phyloP scores from a whole-genome alignment of 2,329 filamentous ascomycete species.

The Karstenula rhodostoma region DNA sequence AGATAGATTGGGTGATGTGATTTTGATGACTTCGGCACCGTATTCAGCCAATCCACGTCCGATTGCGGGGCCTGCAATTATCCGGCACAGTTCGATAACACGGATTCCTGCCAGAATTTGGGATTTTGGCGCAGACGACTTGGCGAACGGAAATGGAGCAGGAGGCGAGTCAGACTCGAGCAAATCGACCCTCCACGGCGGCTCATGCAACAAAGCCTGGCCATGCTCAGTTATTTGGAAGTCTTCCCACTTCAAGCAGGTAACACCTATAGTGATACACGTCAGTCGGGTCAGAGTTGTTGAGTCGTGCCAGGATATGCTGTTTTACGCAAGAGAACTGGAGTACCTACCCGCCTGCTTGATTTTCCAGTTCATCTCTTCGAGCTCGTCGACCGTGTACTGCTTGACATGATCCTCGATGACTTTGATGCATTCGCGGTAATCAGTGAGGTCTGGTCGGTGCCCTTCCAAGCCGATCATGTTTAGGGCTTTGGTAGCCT shows the following conservation, averaged over 20 bases:
- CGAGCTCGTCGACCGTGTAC: constrained; percentile 50
- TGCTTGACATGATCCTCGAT: constrained; percentile 54
- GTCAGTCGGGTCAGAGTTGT: neutral
- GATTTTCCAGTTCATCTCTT: constrained; percentile 52
- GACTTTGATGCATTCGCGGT: constrained; percentile 50
- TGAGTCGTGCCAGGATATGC: too few relatives aligned
- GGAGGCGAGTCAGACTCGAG: constrained; percentile 62
- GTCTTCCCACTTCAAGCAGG: constrained; percentile 52
- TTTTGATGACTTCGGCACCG: constrained; percentile 76
- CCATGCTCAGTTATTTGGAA: constrained; percentile 52
- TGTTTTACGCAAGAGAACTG: neutral
- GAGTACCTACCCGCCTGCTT: constrained; percentile 48
- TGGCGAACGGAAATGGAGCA: constrained; percentile 55
- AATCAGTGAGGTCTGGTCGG: constrained; percentile 64
- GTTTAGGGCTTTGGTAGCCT: constrained; percentile 72
- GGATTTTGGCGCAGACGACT: constrained; percentile 47
- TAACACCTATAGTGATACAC: constrained; percentile 31
- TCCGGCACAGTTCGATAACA: constrained; percentile 77
- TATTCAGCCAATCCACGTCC: constrained; percentile 76
- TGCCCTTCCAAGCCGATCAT: constrained; percentile 74
- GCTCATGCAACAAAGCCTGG: constrained; percentile 49
- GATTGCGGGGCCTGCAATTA: constrained; percentile 79
- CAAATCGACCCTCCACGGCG: constrained; percentile 58
- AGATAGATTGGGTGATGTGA: constrained; percentile 72
- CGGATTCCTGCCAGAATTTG: constrained; percentile 67